Evolutionary conservation across 139 green algal genomes (phyloP).

Genomic region (Tetratostichococcus sp.): DNA sequence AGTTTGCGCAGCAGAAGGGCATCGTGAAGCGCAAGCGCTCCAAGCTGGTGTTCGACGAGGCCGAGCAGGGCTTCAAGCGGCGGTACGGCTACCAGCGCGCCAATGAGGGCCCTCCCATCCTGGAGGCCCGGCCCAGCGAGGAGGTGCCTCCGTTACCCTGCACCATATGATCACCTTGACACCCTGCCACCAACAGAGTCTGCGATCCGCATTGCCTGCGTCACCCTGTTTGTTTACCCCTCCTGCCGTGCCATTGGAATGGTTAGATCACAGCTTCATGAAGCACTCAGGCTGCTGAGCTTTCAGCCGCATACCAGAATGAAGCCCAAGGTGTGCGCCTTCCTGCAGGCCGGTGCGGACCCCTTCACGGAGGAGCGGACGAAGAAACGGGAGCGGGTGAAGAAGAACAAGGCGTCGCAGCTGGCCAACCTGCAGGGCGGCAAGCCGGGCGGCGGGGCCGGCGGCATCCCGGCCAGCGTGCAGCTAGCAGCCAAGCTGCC

Average conservation of each 20-base stretch:
- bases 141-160: slow-evolving; percentile 29
- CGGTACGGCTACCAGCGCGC: slow-evolving; percentile 87
- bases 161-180: too few relatives aligned
- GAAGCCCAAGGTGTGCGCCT: too few relatives aligned
- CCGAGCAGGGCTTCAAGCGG: slow-evolving; percentile 62
- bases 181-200: too few relatives aligned
- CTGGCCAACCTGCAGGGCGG: slow-evolving; percentile 60
- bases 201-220: too few relatives aligned
- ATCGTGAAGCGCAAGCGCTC: slow-evolving; percentile 89
- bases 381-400: slow-evolving; percentile 75
- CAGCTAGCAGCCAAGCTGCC: slow-evolving; percentile 65
- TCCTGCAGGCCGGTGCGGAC: slow-evolving; percentile 75
- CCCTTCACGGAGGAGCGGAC: slow-evolving; percentile 73
- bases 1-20: slow-evolving; percentile 91
- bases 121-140: slow-evolving; percentile 77
- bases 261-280: too few relatives aligned
- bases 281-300: too few relatives aligned
- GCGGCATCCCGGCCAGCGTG: slow-evolving; percentile 66
- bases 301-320: too few relatives aligned
- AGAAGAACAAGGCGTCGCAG: slow-evolving; percentile 64
- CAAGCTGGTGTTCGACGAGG: slow-evolving; percentile 87
- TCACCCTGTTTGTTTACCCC: too few relatives aligned
- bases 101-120: slow-evolving; percentile 70
- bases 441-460: slow-evolving; percentile 36
- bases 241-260: too few relatives aligned